Conservation (phyloP, 2,329 filamentous ascomycete species). For the Ophioceras dolichostomum region DNA sequence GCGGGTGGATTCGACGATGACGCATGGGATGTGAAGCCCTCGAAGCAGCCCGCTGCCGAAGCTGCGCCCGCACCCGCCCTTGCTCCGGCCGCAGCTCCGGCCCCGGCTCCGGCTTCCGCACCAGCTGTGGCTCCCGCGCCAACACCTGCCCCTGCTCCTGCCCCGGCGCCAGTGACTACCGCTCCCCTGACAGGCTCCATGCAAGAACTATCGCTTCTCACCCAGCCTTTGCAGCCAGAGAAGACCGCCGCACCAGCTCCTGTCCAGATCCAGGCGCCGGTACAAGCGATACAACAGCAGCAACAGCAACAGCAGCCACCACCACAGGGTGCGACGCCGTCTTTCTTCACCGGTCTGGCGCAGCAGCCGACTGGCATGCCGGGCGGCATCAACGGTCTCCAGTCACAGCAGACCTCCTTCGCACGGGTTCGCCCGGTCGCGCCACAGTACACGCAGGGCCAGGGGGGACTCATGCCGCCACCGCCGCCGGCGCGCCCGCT, state of each 20-base stretch:
- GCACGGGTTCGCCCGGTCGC: conserved; percentile 58
- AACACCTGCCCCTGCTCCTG: conserved; percentile 44
- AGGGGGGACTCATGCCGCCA: conserved; percentile 58
- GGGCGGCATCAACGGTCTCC: conserved; percentile 25
- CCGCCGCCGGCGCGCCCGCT: conserved; percentile 67
- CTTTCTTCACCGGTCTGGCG: conserved; percentile 39
- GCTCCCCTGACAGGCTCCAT: conserved; percentile 37
- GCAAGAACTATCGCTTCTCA: conserved; percentile 23
- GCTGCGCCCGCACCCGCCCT: conserved; percentile 13
- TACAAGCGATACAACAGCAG: conserved; percentile 16
- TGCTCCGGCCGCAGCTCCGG: conserved; percentile 22
- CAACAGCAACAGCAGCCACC: conserved; percentile 21
- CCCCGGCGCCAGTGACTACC: conserved; percentile 52
- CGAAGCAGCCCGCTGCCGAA: conserved; percentile 37
- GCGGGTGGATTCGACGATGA: conserved; percentile 77
- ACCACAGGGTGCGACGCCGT: conserved; percentile 42
- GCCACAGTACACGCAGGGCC: conserved; percentile 48
- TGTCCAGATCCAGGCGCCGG: conserved; percentile 17
- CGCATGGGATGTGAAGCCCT: conserved; percentile 91
- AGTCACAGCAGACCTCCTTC: conserved; percentile 29
- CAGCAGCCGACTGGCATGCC: conserved; percentile 33
- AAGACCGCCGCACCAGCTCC: too few relatives aligned
- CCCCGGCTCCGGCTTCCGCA: conserved; percentile 19
- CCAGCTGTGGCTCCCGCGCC: conserved; percentile 18
- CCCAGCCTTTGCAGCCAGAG: conserved; percentile 19